A percentile compares a stretch with the other conserved stretches of the same genome.
Evolutionary conservation across 1,284 basidiomycete species (phyloP).

Genomic region (Moesziomyces parantarcticus): DNA sequence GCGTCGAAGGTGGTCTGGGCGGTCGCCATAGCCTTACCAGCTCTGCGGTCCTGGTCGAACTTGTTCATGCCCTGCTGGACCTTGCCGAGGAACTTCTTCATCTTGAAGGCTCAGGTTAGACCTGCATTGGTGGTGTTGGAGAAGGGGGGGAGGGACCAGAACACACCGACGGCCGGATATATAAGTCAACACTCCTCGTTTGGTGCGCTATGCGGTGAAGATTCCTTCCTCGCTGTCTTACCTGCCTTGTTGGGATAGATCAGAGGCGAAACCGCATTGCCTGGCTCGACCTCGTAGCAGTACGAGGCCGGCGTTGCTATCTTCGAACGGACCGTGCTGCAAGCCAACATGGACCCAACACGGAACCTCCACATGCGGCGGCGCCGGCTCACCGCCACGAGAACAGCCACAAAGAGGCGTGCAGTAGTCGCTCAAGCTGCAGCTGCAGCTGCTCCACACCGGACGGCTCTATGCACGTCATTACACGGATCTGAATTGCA

Average conservation of each 20-base stretch:
- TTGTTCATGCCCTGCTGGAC: conserved; percentile 31
- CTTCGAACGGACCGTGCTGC: neutral
- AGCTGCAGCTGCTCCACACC: neutral
- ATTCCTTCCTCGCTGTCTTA: neutral
- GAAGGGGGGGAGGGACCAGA: neutral
- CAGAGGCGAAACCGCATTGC: too few species aligned
- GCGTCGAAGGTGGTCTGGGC: conserved; percentile 15
- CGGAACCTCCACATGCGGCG: neutral
- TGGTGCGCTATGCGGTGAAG: neutral
- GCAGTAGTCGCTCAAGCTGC: too few species aligned
- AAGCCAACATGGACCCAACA: neutral
- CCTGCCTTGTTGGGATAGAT: neutral
- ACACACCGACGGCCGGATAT: neutral
- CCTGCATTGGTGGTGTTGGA: neutral
- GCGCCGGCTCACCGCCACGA: neutral
- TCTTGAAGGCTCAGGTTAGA: conserved; percentile 7
- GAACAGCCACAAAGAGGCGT: neutral
- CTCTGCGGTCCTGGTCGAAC: conserved; percentile 17
- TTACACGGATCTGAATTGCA: too few species aligned
- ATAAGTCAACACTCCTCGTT: neutral
- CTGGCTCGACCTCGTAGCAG: too few species aligned
- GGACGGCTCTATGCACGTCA: neutral
- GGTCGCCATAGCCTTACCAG: neutral
- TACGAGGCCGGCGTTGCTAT: too few species aligned
- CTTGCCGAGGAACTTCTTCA: conserved; percentile 48